Evolutionary conservation across 495 filamentous ascomycete species (phyloP), one percentile per base, ranked within the genome.

Genomic region (Acidomyces sp.): DNA sequence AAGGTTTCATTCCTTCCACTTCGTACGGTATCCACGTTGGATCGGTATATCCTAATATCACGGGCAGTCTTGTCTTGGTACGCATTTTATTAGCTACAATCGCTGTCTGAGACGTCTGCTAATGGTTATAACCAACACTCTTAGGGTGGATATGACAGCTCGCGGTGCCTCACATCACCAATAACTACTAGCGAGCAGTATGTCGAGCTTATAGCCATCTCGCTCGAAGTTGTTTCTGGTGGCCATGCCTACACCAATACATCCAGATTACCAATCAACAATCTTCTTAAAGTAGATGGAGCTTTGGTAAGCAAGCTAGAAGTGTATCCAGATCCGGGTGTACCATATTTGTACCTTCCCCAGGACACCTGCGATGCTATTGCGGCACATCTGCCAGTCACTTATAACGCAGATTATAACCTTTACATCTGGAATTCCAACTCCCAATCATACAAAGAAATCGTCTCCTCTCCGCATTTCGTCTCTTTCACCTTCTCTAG

Each of bases 11-110:
- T 17, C 59, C 62, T 0, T 72, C 69, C 1, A 66, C 65, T 31
- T 71, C 69, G 6, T 72, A 61, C 38, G 62, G 64, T 4, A 57
- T 76, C 49, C 72, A 75, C 46, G 65, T 74, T 28, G 71, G 72
- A 6, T 69, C 69, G 2, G 66, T 52, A 3, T 38, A 48, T 4
- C 55, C 57, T 6, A 42, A 45, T 3, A 61, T 69, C 41, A 39
- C 56, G 4, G 67, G 62, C 1, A 69, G 63, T 3, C 52, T 72
- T 27, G 43, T 62, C 19, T 60, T 68, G 30, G n/a, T n/a, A n/a
- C n/a, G n/a, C n/a, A n/a, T n/a, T n/a, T n/a, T n/a, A n/a, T n/a
- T n/a, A n/a, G n/a, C n/a, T n/a, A n/a, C n/a, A n/a, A n/a, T n/a
- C n/a, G n/a, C n/a, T n/a, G n/a, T n/a, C n/a, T n/a, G n/a, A n/a